Evolutionary conservation across 495 filamentous ascomycete genomes (phyloP).

Genomic region (Parmelia sp.): DNA sequence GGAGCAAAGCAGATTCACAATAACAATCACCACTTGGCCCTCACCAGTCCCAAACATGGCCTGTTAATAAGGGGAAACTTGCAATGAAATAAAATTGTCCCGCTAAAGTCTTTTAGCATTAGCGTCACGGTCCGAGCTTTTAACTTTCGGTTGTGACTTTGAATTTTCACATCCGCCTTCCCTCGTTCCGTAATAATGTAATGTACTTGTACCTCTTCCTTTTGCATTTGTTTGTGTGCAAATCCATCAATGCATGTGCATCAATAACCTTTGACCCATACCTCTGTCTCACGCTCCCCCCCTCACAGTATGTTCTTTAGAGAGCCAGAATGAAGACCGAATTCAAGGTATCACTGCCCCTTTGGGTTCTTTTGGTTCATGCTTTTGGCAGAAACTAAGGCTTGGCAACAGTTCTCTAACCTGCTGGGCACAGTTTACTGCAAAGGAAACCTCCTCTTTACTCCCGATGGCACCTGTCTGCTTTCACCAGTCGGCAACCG

Average conservation of each 20-base stretch:
- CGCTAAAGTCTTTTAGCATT: neutral
- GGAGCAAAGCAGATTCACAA: too few relatives aligned
- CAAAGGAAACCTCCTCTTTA: conserved; percentile 93
- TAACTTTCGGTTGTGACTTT: too few relatives aligned
- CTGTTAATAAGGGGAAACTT: neutral
- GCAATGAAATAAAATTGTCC: neutral
- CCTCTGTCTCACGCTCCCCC: neutral
- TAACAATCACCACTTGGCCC: neutral
- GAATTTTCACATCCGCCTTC: too few relatives aligned
- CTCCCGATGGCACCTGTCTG: conserved; percentile 89
- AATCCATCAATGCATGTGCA: neutral
- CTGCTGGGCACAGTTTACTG: conserved; percentile 95
- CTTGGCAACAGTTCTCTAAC: conserved; percentile 69
- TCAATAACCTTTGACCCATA: too few relatives aligned
- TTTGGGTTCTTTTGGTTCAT: neutral
- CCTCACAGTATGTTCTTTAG: neutral
- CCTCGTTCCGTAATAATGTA: too few relatives aligned
- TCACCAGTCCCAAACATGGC: neutral
- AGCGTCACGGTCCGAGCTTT: conserved; percentile 7
- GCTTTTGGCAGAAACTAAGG: conserved; percentile 16
- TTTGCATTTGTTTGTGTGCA: neutral
- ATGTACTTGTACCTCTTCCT: too few relatives aligned
- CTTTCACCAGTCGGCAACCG: conserved; percentile 96
- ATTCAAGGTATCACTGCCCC: conserved; percentile 61
- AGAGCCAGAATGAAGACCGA: conserved; percentile 79